These are phyloP conservation scores for Cercospora sesami DNA, from an alignment of 2,329 filamentous ascomycete genomes.

Conservation along the genomic window DNA sequence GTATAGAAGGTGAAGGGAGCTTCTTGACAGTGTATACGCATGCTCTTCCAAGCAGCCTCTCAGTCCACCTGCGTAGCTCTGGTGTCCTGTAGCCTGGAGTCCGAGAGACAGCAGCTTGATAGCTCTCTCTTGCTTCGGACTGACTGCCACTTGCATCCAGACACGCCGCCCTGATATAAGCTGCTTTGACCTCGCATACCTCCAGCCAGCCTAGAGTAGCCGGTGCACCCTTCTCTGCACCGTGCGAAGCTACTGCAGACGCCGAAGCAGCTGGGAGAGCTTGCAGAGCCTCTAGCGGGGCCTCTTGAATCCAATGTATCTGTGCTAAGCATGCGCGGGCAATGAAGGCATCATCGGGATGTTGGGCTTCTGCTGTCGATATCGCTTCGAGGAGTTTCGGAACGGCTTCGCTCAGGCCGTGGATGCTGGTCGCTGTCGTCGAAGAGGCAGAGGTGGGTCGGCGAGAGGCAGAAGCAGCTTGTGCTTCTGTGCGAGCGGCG, in stretches of 20 bases:
- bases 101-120: slow-evolving; percentile 24
- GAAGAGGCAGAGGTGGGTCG: slow-evolving; percentile 47
- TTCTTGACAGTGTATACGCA: slow-evolving; percentile 35
- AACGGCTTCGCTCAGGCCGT: slow-evolving; percentile 42
- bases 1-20: slow-evolving; percentile 26
- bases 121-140: slow-evolving; percentile 29
- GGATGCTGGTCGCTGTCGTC: slow-evolving; percentile 37
- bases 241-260: background rate
- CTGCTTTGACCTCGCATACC: slow-evolving; percentile 59
- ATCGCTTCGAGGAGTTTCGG: slow-evolving; percentile 43
- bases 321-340: slow-evolving; percentile 81
- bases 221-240: slow-evolving; percentile 5
- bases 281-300: slow-evolving; percentile 58
- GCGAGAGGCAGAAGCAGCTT: slow-evolving; percentile 48
- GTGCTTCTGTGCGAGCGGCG: slow-evolving; percentile 50
- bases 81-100: slow-evolving; percentile 35
- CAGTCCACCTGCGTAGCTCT: slow-evolving; percentile 39
- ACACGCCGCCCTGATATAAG: slow-evolving; percentile 35
- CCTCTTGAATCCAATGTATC: slow-evolving; percentile 75
- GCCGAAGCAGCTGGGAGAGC: slow-evolving; percentile 42
- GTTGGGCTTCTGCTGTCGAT: slow-evolving; percentile 30
- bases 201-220: slow-evolving; percentile 67
- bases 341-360: slow-evolving; percentile 63
- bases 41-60: slow-evolving; percentile 35
- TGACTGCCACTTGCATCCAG: slow-evolving; percentile 31